phyloP scores from a whole-genome alignment of 371 early-diverging fungal species.

The Mucor mucedo region DNA sequence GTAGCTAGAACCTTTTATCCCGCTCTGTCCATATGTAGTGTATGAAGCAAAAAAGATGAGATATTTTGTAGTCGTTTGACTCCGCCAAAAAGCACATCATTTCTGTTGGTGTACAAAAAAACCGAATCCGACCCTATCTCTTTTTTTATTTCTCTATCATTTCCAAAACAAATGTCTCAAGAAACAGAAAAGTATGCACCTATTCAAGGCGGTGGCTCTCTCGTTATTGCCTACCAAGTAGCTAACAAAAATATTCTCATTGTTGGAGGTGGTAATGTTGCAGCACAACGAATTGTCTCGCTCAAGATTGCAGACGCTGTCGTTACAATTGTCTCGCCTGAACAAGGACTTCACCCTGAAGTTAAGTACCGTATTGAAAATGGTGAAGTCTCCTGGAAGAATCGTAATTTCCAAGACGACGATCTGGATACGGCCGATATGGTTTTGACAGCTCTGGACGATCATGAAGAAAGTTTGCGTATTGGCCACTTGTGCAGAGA shows the following conservation, averaged over 20 bases:
- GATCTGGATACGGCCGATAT: constrained; percentile 68
- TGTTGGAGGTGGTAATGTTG: constrained; percentile 84
- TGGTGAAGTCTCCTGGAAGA: constrained; percentile 65
- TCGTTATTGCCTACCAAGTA: constrained; percentile 81
- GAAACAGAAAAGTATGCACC: constrained; percentile 17
- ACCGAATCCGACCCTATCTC: neutral
- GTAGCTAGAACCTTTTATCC: too few relatives aligned
- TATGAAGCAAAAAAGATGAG: too few relatives aligned
- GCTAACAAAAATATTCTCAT: constrained; percentile 73
- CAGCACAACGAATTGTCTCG: constrained; percentile 81
- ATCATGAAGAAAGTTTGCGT: constrained; percentile 69
- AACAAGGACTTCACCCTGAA: constrained; percentile 66
- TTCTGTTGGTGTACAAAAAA: constrained; percentile 1
- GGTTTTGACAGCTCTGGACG: constrained; percentile 85
- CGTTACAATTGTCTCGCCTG: constrained; percentile 75
- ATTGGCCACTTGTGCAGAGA: constrained; percentile 73
- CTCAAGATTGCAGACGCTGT: constrained; percentile 81
- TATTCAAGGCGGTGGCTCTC: constrained; percentile 77
- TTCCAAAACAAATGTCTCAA: constrained; percentile 3
- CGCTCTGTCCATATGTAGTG: too few relatives aligned
- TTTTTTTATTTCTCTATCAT: neutral
- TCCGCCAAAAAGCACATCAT: constrained; percentile 1
- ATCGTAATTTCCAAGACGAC: constrained; percentile 60
- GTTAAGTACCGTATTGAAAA: constrained; percentile 64
- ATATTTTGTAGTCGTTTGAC: too few relatives aligned